Percentiles rank a stretch among this genome's conserved stretches.
phyloP scores from a whole-genome alignment of 78 protist species.

The Polysphondylium violaceum region DNA sequence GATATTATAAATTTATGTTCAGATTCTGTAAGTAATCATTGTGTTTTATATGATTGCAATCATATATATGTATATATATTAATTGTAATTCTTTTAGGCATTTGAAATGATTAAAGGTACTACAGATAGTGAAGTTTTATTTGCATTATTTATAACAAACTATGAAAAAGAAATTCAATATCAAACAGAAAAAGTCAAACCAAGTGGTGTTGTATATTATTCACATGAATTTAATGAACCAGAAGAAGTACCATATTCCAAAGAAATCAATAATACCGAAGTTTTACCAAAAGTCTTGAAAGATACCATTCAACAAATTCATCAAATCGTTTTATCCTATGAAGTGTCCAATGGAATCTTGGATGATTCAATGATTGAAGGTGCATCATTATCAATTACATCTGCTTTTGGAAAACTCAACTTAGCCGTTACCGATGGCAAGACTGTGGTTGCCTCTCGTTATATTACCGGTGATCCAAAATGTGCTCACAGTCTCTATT shows the following conservation, averaged over 20 bases:
- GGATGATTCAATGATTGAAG: not conserved
- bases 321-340: constrained; percentile 9
- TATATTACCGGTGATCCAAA: constrained; percentile 41
- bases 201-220: constrained; percentile 16
- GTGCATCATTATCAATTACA: constrained; percentile 25
- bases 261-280: constrained; percentile 10
- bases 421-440: constrained; percentile 41
- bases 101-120: constrained; percentile 71
- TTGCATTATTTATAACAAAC: constrained; percentile 69
- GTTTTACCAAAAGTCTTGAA: constrained; percentile 33
- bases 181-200: constrained; percentile 7
- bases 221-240: constrained; percentile 6
- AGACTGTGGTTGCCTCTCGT: constrained; percentile 34
- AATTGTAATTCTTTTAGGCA: constrained; percentile 7
- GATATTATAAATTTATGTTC: constrained; percentile 1
- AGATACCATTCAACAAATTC: constrained; percentile 45
- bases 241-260: constrained; percentile 59
- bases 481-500: constrained; percentile 42
- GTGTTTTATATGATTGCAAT: not conserved
- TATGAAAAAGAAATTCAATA: constrained; percentile 62
- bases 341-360: constrained; percentile 37
- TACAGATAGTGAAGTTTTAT: constrained; percentile 47
- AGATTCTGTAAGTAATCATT: constrained; percentile 25
- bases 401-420: constrained; percentile 27
- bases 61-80: not conserved